Conservation (phyloP, 2,329 filamentous ascomycete genomes). For the Scolecobasidium constrictum region DNA sequence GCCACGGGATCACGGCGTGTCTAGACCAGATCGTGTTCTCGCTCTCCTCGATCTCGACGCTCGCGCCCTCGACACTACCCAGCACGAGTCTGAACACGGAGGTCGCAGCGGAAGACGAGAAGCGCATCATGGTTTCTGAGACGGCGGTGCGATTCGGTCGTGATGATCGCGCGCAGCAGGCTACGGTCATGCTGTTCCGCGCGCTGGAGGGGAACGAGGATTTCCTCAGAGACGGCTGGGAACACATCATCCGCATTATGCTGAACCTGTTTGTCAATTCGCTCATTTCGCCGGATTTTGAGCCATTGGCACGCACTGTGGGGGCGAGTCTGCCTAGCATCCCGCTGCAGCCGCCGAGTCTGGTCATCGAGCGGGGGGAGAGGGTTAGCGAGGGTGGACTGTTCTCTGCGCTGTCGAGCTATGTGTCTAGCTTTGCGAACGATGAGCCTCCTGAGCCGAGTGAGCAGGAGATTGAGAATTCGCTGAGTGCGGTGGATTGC, state of each 20-base stretch:
- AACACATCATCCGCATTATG: slow-evolving; percentile 67
- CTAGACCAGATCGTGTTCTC: slow-evolving; percentile 89
- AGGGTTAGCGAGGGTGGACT: slow-evolving; percentile 72
- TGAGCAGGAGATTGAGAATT: slow-evolving; percentile 93
- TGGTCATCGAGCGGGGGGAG: slow-evolving; percentile 79
- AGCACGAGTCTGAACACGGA: slow-evolving; percentile 91
- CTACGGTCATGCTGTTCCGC: slow-evolving; percentile 89
- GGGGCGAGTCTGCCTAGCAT: slow-evolving; percentile 71
- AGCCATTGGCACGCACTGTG: background rate
- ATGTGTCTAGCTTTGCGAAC: slow-evolving; percentile 96
- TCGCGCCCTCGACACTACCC: slow-evolving; percentile 63
- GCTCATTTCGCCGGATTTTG: slow-evolving; percentile 51
- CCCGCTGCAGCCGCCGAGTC: slow-evolving; percentile 80
- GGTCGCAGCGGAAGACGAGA: slow-evolving; percentile 74
- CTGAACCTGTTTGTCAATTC: slow-evolving; percentile 95
- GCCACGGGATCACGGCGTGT: slow-evolving; percentile 71
- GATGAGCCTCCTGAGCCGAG: slow-evolving; percentile 97
- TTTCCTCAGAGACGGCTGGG: slow-evolving; percentile 67
- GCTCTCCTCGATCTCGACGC: slow-evolving; percentile 78
- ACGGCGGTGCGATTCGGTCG: slow-evolving; percentile 90
- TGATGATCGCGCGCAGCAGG: slow-evolving; percentile 86
- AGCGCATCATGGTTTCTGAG: slow-evolving; percentile 97
- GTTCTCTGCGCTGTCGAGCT: slow-evolving; percentile 89
- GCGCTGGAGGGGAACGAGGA: slow-evolving; percentile 78
- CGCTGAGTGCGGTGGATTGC: slow-evolving; percentile 86